phyloP scores from a whole-genome alignment of 345 rosid genomes.

The Cardamine resedifolia region DNA sequence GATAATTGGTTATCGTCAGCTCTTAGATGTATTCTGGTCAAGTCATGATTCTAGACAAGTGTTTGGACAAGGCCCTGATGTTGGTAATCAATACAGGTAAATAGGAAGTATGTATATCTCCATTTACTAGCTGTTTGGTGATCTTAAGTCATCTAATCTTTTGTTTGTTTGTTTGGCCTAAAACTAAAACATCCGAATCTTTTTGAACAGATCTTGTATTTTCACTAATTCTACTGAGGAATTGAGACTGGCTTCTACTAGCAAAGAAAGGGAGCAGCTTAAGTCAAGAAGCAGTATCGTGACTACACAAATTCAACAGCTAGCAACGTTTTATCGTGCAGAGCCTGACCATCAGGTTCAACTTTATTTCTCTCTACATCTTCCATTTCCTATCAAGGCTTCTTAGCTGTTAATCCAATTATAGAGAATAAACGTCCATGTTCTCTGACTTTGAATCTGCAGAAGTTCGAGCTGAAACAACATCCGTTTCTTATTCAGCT shows the following conservation, averaged over 20 bases:
- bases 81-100: conserved; percentile 90
- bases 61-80: conserved; percentile 98
- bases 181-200: conserved; percentile 1
- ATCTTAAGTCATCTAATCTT: background rate
- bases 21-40: conserved; percentile 87
- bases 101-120: background rate
- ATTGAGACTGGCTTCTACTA: conserved; percentile 59
- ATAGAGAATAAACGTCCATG: background rate
- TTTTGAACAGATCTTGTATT: conserved; percentile 61
- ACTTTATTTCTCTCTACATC: background rate
- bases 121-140: background rate
- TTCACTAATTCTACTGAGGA: conserved; percentile 88
- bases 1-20: conserved; percentile 58
- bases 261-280: conserved; percentile 86
- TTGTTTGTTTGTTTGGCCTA: background rate
- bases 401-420: background rate
- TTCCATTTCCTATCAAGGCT: background rate
- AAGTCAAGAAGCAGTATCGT: conserved; percentile 69
- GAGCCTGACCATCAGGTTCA: conserved; percentile 92
- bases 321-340: conserved; percentile 67
- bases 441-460: conserved; percentile 19
- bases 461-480: conserved; percentile 95
- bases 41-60: conserved; percentile 92
- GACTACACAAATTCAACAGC: conserved; percentile 80
- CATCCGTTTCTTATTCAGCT: conserved; percentile 73